Percentiles rank a stretch among this genome's conserved stretches.
Conservation (phyloP, 2,329 filamentous ascomycete genomes). For the Penicillium sp. region DNA sequence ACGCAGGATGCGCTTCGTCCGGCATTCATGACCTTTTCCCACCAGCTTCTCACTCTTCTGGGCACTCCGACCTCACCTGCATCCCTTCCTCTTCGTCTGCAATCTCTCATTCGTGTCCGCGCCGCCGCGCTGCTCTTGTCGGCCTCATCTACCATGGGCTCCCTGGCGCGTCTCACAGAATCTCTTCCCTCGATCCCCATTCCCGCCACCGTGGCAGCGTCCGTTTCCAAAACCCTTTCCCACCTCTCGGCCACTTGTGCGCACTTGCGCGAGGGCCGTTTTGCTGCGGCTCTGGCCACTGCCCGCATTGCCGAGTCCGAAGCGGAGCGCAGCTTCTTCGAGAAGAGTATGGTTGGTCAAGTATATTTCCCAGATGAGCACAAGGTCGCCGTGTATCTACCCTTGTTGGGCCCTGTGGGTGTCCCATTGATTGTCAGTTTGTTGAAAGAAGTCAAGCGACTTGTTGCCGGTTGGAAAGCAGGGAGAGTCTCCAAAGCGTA, state of each 20-base stretch:
- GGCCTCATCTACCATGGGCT: slow-evolving; percentile 89
- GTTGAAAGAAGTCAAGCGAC: slow-evolving; percentile 69
- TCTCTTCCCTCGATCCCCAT: slow-evolving; percentile 88
- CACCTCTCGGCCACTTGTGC: slow-evolving; percentile 74
- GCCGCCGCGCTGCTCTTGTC: slow-evolving; percentile 80
- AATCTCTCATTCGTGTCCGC: slow-evolving; percentile 77
- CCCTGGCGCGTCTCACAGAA: slow-evolving; percentile 74
- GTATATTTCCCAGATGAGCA: slow-evolving; percentile 98
- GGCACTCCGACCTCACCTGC: slow-evolving; percentile 72
- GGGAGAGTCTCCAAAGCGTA: slow-evolving; percentile 12
- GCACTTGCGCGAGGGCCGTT: slow-evolving; percentile 56
- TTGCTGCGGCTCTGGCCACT: slow-evolving; percentile 65
- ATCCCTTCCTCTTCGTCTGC: slow-evolving; percentile 77
- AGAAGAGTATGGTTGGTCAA: slow-evolving; percentile 98
- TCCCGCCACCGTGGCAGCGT: slow-evolving; percentile 75
- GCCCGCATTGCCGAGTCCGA: slow-evolving; percentile 80
- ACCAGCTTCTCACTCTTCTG: slow-evolving; percentile 80
- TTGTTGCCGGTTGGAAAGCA: slow-evolving; percentile 30
- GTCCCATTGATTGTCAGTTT: slow-evolving; percentile 82
- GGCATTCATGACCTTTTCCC: slow-evolving; percentile 82
- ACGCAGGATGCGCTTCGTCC: slow-evolving; percentile 63
- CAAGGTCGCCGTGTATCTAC: slow-evolving; percentile 93
- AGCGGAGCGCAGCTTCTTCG: slow-evolving; percentile 92
- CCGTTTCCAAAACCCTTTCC: slow-evolving; percentile 70
- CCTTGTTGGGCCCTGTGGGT: slow-evolving; percentile 80